phyloP scores from a whole-genome alignment of 2,329 filamentous ascomycete species.

The Colletotrichum lindemuthianum region DNA sequence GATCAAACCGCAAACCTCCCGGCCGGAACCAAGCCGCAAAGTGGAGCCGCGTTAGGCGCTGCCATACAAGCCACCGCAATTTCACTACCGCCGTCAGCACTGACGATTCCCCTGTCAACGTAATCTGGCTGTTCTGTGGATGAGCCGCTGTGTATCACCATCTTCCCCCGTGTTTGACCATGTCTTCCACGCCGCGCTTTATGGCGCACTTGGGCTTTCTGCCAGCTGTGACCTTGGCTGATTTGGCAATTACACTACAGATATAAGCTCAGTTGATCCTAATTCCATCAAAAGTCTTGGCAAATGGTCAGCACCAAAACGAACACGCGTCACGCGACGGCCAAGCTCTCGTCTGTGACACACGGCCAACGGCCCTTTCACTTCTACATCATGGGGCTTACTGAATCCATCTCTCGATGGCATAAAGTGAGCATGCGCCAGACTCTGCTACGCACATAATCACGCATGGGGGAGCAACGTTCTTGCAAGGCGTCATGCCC shows the following conservation, averaged over 20 bases:
- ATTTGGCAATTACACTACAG: neutral
- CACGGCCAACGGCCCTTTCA: too few species aligned
- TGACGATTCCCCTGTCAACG: constrained; percentile 22
- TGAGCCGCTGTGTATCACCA: constrained; percentile 30
- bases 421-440: too few species aligned
- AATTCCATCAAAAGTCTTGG: too few species aligned
- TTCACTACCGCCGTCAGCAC: constrained; percentile 9
- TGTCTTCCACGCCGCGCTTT: constrained; percentile 1
- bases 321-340: too few species aligned
- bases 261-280: too few species aligned
- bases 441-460: too few species aligned
- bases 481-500: too few species aligned
- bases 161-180: constrained; percentile 33
- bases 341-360: too few species aligned
- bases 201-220: neutral
- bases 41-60: constrained; percentile 3
- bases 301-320: too few species aligned
- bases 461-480: too few species aligned
- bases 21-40: constrained; percentile 11
- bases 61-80: neutral
- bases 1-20: constrained; percentile 38
- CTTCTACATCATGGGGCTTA: too few species aligned
- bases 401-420: too few species aligned
- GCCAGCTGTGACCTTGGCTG: neutral
- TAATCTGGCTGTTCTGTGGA: constrained; percentile 15